A percentile compares a stretch with the other conserved stretches of the same genome.
Conservation (phyloP, 768 basidiomycete species). For the Phanerochaete sordida region DNA sequence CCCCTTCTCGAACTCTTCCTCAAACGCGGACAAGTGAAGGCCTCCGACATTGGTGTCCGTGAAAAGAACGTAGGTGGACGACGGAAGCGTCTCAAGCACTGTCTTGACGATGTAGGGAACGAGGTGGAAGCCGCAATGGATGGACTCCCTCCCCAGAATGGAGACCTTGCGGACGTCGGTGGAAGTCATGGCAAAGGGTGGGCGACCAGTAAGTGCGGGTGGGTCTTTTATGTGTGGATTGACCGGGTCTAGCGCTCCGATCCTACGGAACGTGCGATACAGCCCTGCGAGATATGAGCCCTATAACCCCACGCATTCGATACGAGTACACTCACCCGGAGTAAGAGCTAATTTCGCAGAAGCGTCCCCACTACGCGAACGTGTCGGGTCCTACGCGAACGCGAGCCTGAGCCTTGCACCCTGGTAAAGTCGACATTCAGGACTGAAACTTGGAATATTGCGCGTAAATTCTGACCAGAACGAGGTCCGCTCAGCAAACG, state of each 20-base stretch:
- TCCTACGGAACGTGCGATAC: slow-evolving; percentile 1
- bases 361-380: not conserved
- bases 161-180: slow-evolving; percentile 73
- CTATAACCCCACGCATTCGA: not conserved
- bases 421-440: too few relatives aligned
- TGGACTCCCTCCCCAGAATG: slow-evolving; percentile 81
- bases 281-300: not conserved
- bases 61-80: slow-evolving; percentile 86
- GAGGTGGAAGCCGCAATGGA: slow-evolving; percentile 94
- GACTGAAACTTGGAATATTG: too few relatives aligned
- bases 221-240: not conserved
- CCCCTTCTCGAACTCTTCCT: slow-evolving; percentile 56
- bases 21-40: slow-evolving; percentile 69
- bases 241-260: slow-evolving; percentile 1
- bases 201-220: not conserved
- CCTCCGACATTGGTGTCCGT: slow-evolving; percentile 90
- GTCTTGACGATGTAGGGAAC: slow-evolving; percentile 80
- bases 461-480: too few relatives aligned
- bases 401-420: too few relatives aligned
- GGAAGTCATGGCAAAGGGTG: slow-evolving; percentile 15
- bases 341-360: not conserved
- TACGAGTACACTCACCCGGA: not conserved
- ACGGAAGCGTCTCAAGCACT: slow-evolving; percentile 63
- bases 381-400: not conserved
- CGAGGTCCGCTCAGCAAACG: too few relatives aligned